Percentiles rank a stretch among this genome's conserved stretches.
These are phyloP conservation scores for Purshia tridentata DNA, from an alignment of 306 rosid species.

Conservation along the genomic window DNA sequence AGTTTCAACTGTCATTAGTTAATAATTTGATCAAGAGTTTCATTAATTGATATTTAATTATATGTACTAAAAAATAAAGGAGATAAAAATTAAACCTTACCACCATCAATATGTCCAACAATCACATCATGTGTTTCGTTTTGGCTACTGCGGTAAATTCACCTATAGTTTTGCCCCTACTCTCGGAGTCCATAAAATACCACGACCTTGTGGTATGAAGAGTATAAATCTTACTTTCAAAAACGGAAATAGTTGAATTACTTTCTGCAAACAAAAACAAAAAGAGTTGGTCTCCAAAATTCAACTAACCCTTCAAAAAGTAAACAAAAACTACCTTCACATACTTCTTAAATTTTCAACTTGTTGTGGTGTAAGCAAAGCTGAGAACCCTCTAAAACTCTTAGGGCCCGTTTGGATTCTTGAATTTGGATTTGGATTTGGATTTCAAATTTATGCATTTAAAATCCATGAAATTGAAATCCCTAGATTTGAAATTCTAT, in stretches of 20 bases:
- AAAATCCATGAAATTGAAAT: too few species aligned
- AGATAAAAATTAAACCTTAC: not conserved
- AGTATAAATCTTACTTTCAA: not conserved
- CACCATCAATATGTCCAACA: conserved; percentile 7
- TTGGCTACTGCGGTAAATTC: not conserved
- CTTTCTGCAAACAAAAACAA: not conserved
- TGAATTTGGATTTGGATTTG: too few species aligned
- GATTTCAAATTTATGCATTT: too few species aligned
- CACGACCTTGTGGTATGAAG: conserved; percentile 16
- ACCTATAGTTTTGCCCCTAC: not conserved
- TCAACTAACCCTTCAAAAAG: too few species aligned
- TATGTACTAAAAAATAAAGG: too few species aligned
- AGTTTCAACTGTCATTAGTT: too few species aligned
- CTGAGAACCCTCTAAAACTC: conserved; percentile 19
- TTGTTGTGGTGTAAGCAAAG: conserved; percentile 20
- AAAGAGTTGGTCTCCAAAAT: not conserved
- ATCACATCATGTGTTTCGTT: not conserved
- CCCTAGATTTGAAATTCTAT: too few species aligned
- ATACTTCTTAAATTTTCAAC: not conserved
- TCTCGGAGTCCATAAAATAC: not conserved
- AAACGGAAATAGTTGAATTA: not conserved
- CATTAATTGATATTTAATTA: too few species aligned
- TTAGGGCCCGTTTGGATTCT: too few species aligned
- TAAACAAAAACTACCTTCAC: not conserved
- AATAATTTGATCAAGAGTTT: too few species aligned